Conservation (phyloP, 176 grass and related monocot genomes). For the Canna indica region DNA sequence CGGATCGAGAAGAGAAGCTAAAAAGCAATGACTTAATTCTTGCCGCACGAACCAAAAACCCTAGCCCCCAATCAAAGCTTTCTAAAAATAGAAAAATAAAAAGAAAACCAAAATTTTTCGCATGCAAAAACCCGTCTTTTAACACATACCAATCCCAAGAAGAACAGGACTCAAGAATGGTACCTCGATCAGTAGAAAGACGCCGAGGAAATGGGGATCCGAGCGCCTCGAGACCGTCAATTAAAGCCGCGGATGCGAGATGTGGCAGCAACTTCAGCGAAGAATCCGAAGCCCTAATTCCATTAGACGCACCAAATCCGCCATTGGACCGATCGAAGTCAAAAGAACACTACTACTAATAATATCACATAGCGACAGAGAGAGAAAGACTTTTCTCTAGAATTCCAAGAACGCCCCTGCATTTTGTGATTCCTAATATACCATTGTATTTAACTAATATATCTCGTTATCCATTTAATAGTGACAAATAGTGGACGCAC, state of each 20-base stretch:
- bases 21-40: no score
- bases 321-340: background rate
- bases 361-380: background rate
- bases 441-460: background rate
- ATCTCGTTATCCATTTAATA: background rate
- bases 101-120: background rate
- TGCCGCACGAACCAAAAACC: background rate
- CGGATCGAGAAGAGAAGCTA: background rate
- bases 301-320: background rate
- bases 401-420: background rate
- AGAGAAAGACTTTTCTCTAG: background rate
- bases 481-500: background rate
- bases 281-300: background rate
- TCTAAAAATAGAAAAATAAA: background rate
- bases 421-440: background rate
- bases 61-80: background rate
- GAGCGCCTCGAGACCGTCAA: background rate
- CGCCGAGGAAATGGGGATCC: background rate
- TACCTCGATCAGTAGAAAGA: background rate
- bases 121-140: background rate
- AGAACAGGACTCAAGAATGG: background rate
- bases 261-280: background rate
- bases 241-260: background rate
- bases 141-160: background rate
- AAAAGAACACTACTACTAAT: background rate